Base-by-base conservation (phyloP, 441 rosid species). In the Erysimum cheiri region DNA sequence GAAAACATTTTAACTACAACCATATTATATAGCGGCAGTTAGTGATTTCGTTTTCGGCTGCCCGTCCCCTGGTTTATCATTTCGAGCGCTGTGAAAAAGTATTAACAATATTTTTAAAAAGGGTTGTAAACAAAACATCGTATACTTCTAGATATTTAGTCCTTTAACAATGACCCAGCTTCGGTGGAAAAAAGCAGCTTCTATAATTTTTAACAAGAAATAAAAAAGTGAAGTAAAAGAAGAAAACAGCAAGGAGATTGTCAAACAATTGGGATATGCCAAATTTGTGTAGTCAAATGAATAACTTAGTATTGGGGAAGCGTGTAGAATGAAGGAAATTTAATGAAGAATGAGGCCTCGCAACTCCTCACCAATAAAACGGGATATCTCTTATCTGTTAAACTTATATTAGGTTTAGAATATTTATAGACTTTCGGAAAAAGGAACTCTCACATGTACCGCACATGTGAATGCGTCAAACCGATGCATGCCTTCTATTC, bases 391-490 rank as follows among this genome's bases (percentile, higher is more conserved):
- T 72, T 32, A 62, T 54, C 48, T 54, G 64, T 71, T 61, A 19
- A 37, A 14, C 56, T 15, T 24, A 22, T 37, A 15, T 48, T 64
- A 22, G 14, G 39, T 28, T 36, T 65, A 39, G 6, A 57, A 48
- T 65, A 8, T 64, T 57, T 35, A 12, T 15, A 43, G 26, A 43
- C 69, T 60, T 60, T 26, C 29, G 58, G 35, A 53, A 60, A 53
- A 74, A 60, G 63, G 32, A 67, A 74, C 49, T 41, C 72, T 73
- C 68, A 53, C 69, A 72, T 72, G 70, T 53, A 43, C 58, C 7
- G 10, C 64, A 36, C 70, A 65, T 59, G 65, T 48, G n/a, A 60
- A 17, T 60, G 19, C 40, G 33, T 31, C 33, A 31, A 31, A 0
- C 1, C 33, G 33, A 31, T 31, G 24, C 24, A 37, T 36, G 15